phyloP scores from a whole-genome alignment of 2,329 filamentous ascomycete genomes.

The Zymoseptoria pseudotritici region DNA sequence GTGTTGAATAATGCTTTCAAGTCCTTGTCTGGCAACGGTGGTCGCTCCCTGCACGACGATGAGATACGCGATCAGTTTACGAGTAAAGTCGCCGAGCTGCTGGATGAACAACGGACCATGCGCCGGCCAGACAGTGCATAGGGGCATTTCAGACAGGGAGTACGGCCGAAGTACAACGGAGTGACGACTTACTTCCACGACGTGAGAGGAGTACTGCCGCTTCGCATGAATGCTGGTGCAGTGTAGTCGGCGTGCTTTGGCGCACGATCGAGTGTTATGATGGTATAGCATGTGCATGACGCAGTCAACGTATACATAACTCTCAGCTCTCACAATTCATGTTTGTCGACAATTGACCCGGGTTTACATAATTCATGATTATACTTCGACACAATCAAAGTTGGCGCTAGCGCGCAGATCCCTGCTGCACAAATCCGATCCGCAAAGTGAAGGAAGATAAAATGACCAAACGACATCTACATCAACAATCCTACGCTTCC shows the following conservation, averaged over 20 bases:
- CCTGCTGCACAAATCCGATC: too few species aligned
- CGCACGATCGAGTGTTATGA: too few species aligned
- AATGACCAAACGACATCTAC: too few species aligned
- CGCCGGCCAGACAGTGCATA: not conserved
- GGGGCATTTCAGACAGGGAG: not conserved
- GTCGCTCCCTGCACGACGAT: conserved; percentile 11
- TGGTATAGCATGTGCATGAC: too few species aligned
- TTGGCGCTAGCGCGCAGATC: too few species aligned
- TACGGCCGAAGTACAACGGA: not conserved
- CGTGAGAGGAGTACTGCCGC: not conserved
- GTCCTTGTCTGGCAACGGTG: conserved; percentile 9
- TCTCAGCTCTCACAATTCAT: too few species aligned
- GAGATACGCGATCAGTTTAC: conserved; percentile 17
- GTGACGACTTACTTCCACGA: not conserved
- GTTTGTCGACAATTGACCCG: too few species aligned
- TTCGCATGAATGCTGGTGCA: not conserved
- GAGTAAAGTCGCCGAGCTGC: conserved; percentile 12
- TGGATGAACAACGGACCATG: conserved; percentile 5
- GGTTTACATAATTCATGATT: too few species aligned
- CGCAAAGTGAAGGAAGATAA: too few species aligned
- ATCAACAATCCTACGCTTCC: too few species aligned
- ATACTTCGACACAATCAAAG: too few species aligned
- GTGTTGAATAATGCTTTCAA: conserved; percentile 24
- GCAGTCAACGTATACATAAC: too few species aligned
- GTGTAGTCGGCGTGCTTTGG: not conserved